phyloP scores from a whole-genome alignment of 2,329 filamentous ascomycete genomes.

The Xylariaceae sp. region DNA sequence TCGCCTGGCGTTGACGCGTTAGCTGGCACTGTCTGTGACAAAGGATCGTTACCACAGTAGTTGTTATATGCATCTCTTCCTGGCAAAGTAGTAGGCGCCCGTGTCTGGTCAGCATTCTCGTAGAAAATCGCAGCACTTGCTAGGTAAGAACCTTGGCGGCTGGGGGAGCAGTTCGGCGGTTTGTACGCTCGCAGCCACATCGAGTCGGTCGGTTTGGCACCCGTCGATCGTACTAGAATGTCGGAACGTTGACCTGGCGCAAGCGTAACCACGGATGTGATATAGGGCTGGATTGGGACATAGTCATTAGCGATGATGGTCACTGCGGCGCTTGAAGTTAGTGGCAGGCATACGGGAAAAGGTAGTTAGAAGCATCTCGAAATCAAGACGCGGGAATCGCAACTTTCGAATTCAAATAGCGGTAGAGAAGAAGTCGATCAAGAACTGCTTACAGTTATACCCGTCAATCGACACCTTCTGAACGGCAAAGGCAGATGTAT shows the following conservation, averaged over 20 bases:
- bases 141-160: constrained; percentile 12
- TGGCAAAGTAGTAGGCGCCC: constrained; percentile 9
- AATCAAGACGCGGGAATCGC: no score
- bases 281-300: constrained; percentile 51
- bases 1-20: constrained; percentile 13
- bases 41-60: constrained; percentile 27
- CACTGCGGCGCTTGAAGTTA: constrained; percentile 25
- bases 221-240: constrained; percentile 17
- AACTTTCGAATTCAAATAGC: neutral
- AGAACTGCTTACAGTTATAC: constrained; percentile 33
- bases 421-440: neutral
- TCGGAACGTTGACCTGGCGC: constrained; percentile 21
- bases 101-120: constrained; percentile 16
- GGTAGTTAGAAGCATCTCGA: neutral
- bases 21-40: constrained; percentile 14
- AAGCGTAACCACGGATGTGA: constrained; percentile 35
- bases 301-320: constrained; percentile 53
- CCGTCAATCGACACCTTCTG: constrained; percentile 46
- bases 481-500: constrained; percentile 42
- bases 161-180: constrained; percentile 23
- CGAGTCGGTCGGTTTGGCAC: constrained; percentile 13
- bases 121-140: constrained; percentile 26
- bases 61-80: constrained; percentile 15
- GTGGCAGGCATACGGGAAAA: neutral
- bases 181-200: constrained; percentile 26